Percentiles rank a stretch among this genome's conserved stretches.
Conservation (phyloP, 306 rosid species). For the Geum urbanum region DNA sequence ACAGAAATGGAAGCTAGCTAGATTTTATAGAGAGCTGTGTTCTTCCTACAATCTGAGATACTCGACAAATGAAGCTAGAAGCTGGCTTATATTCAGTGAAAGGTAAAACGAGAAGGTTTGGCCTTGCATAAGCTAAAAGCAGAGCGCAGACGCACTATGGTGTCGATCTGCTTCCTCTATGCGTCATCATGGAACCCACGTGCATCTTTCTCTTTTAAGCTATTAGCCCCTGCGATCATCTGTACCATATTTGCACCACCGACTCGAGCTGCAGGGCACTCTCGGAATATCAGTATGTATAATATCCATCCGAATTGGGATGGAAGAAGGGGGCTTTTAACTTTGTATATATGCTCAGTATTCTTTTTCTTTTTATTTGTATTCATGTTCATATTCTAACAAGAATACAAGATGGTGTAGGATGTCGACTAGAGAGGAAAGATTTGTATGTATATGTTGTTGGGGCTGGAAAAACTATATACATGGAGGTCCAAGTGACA, state of each 20-base stretch:
- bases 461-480: not conserved
- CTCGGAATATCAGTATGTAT: not conserved
- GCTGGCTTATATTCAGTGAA: slow-evolving; percentile 16
- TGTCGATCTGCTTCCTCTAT: slow-evolving; percentile 4
- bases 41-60: no score
- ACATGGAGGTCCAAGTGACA: slow-evolving; percentile 3
- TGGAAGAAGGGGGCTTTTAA: not conserved
- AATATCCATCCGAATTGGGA: not conserved
- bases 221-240: not conserved
- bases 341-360: slow-evolving; percentile 1
- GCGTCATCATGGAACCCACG: slow-evolving; percentile 50
- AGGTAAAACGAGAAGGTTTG: slow-evolving; percentile 9
- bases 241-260: slow-evolving; percentile 1
- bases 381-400: not conserved
- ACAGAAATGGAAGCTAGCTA: slow-evolving; percentile 3
- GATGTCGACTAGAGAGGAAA: slow-evolving; percentile 14
- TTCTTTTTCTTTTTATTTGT: not conserved
- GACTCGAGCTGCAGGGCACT: not conserved
- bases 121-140: slow-evolving; percentile 22
- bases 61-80: not conserved
- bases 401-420: not conserved
- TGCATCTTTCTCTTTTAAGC: slow-evolving; percentile 34
- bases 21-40: no score
- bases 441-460: not conserved
- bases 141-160: slow-evolving; percentile 18